Conservation (phyloP, 176 grass and related monocot species). For the Pharus latifolius region DNA sequence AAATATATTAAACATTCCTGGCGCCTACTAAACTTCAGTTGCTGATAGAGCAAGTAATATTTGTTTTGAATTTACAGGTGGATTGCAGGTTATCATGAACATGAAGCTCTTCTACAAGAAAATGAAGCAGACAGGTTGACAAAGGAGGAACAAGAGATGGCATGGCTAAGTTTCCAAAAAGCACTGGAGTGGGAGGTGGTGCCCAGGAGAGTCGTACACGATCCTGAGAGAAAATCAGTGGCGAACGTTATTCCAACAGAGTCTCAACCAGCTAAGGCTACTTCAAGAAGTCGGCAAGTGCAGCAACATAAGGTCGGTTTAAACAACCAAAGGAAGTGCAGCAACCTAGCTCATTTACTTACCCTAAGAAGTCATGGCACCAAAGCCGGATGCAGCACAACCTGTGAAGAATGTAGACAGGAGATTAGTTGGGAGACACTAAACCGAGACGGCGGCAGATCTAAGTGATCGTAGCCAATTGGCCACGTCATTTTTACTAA, state of each 20-base stretch:
- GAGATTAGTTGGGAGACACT: conserved; percentile 90
- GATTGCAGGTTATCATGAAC: conserved; percentile 94
- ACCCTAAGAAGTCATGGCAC: conserved; percentile 62
- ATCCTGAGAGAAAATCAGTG: conserved; percentile 21
- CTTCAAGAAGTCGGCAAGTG: conserved; percentile 21
- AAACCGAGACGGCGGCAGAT: conserved; percentile 64
- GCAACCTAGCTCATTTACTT: conserved; percentile 66
- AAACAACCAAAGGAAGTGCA: conserved; percentile 87
- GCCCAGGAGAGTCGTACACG: conserved; percentile 25
- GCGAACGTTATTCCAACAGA: neutral
- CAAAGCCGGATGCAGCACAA: conserved; percentile 68
- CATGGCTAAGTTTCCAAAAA: conserved; percentile 58
- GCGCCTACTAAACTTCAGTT: neutral
- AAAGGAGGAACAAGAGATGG: conserved; percentile 95
- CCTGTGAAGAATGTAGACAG: conserved; percentile 67
- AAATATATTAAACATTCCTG: neutral
- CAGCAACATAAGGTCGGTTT: conserved; percentile 35
- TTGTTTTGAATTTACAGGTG: conserved; percentile 43
- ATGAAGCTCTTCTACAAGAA: conserved; percentile 91
- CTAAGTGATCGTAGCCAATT: conserved; percentile 24
- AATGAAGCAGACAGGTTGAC: conserved; percentile 89
- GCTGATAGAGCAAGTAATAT: neutral
- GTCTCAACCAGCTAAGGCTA: conserved; percentile 13
- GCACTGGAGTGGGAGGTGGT: conserved; percentile 51
- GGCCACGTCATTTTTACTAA: neutral